These are phyloP conservation scores for Davidsoniella virescens DNA, from an alignment of 2,329 filamentous ascomycete genomes.

Conservation along the genomic window DNA sequence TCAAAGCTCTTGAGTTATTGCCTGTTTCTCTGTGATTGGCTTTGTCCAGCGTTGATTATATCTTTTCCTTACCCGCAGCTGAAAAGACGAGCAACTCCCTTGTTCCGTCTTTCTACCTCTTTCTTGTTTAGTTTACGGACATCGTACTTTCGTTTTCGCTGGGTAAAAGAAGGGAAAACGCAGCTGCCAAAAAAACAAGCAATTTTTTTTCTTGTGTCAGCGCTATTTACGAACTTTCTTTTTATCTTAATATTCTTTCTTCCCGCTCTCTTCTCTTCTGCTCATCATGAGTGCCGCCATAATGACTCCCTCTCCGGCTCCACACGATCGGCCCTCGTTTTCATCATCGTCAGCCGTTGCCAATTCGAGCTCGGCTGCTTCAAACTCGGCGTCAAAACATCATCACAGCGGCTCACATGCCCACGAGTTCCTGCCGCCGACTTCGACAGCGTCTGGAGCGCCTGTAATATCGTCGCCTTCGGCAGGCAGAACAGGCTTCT, in stretches of 20 bases:
- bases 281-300: constrained; percentile 49
- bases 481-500: constrained; percentile 34
- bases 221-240: neutral
- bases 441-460: constrained; percentile 15
- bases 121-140: neutral
- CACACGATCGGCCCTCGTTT: constrained; percentile 45
- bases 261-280: neutral
- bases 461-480: constrained; percentile 27
- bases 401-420: neutral
- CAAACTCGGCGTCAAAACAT: neutral
- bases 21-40: constrained; percentile 4
- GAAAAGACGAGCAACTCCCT: constrained; percentile 1
- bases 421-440: constrained; percentile 18
- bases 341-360: constrained; percentile 18
- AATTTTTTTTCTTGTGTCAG: neutral
- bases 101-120: constrained; percentile 10
- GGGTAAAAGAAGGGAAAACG: neutral
- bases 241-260: neutral
- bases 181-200: neutral
- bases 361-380: constrained; percentile 10
- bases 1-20: constrained; percentile 4
- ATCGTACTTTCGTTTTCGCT: constrained; percentile 5
- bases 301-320: constrained; percentile 52
- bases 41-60: neutral
- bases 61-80: neutral